These are phyloP conservation scores for Xylaria sp. DNA, from an alignment of 2,329 filamentous ascomycete species.

Conservation along the genomic window DNA sequence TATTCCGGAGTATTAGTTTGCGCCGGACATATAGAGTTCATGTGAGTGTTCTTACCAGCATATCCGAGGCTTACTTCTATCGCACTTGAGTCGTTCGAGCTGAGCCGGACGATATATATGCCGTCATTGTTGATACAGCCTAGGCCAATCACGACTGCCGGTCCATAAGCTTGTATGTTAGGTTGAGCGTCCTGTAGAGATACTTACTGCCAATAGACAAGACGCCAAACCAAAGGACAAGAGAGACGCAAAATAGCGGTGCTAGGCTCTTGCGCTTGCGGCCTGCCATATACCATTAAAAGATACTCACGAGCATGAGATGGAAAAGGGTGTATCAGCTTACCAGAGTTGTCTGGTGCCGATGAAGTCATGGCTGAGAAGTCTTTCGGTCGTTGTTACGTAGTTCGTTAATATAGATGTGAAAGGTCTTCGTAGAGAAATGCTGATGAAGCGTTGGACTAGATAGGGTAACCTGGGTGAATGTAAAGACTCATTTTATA, in stretches of 20 bases:
- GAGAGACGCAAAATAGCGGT: background rate
- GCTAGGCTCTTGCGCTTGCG: background rate
- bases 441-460: background rate
- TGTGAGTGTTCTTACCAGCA: background rate
- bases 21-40: background rate
- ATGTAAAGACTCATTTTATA: background rate
- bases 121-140: background rate
- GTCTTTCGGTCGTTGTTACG: no score
- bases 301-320: background rate
- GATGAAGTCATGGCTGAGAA: background rate
- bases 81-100: background rate
- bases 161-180: background rate
- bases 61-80: constrained; percentile 3
- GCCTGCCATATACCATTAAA: background rate
- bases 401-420: background rate
- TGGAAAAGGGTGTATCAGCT: background rate
- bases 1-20: background rate
- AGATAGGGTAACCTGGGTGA: background rate
- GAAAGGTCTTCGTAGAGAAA: background rate
- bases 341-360: background rate
- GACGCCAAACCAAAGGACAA: background rate
- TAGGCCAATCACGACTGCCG: background rate
- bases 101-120: background rate
- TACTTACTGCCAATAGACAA: background rate
- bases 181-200: background rate